Conservation (phyloP, 495 filamentous ascomycete species). For the Oidiodendron maius region DNA sequence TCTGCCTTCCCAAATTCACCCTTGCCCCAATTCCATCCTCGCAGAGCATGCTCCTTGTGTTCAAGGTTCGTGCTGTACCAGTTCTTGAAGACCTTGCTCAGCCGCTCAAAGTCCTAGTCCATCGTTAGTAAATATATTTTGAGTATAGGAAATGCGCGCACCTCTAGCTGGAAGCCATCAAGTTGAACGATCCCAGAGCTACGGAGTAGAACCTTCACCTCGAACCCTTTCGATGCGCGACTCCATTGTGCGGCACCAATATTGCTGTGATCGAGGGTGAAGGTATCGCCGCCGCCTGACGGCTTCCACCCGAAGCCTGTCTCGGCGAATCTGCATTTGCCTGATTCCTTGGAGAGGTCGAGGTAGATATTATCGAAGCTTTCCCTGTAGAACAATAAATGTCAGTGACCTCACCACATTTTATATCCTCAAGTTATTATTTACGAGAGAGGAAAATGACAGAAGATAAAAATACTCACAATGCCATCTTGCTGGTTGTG, state of each 20-base stretch:
- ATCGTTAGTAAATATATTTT: constrained; percentile 9
- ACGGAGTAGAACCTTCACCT: constrained; percentile 82
- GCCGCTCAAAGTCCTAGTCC: constrained; percentile 76
- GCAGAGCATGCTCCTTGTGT: constrained; percentile 84
- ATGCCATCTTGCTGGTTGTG: neutral
- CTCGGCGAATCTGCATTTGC: constrained; percentile 90
- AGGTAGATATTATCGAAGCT: constrained; percentile 95
- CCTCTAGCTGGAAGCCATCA: constrained; percentile 91
- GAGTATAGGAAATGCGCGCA: constrained; percentile 26
- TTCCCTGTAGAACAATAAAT: constrained; percentile 43
- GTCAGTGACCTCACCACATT: no score
- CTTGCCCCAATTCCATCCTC: constrained; percentile 99
- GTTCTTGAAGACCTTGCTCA: constrained; percentile 86
- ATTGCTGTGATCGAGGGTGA: constrained; percentile 79
- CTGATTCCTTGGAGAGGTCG: constrained; percentile 82
- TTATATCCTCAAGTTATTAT: no score
- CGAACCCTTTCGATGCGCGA: constrained; percentile 83
- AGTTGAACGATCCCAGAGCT: constrained; percentile 84
- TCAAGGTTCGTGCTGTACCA: constrained; percentile 95
- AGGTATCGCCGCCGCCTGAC: constrained; percentile 77
- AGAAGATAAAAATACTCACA: neutral
- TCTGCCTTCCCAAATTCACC: constrained; percentile 94
- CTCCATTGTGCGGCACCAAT: constrained; percentile 90
- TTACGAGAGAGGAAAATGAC: neutral
- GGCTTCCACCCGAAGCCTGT: constrained; percentile 94